Percentiles rank a stretch among this genome's conserved stretches.
These are phyloP conservation scores for Ustilago xerochloae DNA, from an alignment of 1,284 basidiomycete genomes.

Conservation along the genomic window DNA sequence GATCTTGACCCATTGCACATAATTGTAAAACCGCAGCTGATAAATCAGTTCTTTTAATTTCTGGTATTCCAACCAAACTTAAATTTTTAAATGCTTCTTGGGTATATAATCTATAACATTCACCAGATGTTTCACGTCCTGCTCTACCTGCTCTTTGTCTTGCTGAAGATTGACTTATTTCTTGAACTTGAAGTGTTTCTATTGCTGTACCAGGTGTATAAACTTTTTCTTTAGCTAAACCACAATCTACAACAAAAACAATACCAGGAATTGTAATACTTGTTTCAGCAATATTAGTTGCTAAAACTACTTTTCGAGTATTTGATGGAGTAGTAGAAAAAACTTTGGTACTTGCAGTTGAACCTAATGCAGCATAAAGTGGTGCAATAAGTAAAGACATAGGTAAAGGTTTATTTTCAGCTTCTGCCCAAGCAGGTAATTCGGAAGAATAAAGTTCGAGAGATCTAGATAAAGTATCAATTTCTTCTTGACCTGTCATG, in stretches of 20 bases:
- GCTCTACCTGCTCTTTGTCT: constrained; percentile 63
- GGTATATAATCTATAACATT: constrained; percentile 64
- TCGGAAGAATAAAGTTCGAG: constrained; percentile 53
- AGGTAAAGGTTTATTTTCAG: constrained; percentile 30
- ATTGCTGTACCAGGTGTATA: constrained; percentile 70
- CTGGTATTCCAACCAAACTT: constrained; percentile 44
- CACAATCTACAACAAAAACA: constrained; percentile 86
- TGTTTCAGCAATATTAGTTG: constrained; percentile 78
- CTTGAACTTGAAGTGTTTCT: constrained; percentile 57
- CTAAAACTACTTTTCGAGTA: constrained; percentile 87
- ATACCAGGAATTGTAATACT: constrained; percentile 97
- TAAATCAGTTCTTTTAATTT: constrained; percentile 62
- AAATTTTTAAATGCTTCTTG: constrained; percentile 46
- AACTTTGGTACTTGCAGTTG: constrained; percentile 53
- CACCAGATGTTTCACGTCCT: constrained; percentile 59
- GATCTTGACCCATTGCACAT: constrained; percentile 61
- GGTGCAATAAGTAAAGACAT: constrained; percentile 57
- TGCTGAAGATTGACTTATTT: constrained; percentile 62
- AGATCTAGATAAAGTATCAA: constrained; percentile 77
- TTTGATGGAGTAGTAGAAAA: constrained; percentile 73
- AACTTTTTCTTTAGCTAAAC: constrained; percentile 91
- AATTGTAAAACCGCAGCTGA: constrained; percentile 56
- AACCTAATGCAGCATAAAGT: constrained; percentile 65
- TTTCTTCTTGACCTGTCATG: constrained; percentile 96
- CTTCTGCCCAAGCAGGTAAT: constrained; percentile 53